Percentiles rank a stretch among this genome's conserved stretches.
These are phyloP conservation scores for Periconia macrospinosa DNA, from an alignment of 2,329 filamentous ascomycete genomes.

Conservation along the genomic window DNA sequence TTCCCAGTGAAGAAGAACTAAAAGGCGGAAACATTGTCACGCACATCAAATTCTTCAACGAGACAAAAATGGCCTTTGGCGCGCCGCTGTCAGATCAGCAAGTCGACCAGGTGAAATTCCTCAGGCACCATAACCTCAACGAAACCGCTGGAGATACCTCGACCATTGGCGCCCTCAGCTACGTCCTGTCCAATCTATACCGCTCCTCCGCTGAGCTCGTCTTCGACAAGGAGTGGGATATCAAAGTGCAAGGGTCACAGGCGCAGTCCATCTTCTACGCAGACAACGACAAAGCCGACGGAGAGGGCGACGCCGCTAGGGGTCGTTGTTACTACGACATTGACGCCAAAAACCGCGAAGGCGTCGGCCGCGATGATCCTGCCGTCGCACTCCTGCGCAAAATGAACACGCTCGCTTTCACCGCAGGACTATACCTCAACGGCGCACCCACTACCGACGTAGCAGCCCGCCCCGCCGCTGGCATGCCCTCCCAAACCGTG, in stretches of 20 bases:
- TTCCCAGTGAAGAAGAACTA: slow-evolving; percentile 23
- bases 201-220: slow-evolving; percentile 16
- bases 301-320: neutral
- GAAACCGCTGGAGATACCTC: slow-evolving; percentile 15
- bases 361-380: slow-evolving; percentile 17
- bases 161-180: slow-evolving; percentile 21
- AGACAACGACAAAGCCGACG: slow-evolving; percentile 9
- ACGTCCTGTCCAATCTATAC: slow-evolving; percentile 26
- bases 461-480: neutral
- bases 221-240: slow-evolving; percentile 17
- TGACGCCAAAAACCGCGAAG: neutral
- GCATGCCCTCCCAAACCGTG: slow-evolving; percentile 15
- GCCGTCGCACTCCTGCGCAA: slow-evolving; percentile 24
- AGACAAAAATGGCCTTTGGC: slow-evolving; percentile 9
- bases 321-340: slow-evolving; percentile 21
- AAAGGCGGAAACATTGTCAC: slow-evolving; percentile 22
- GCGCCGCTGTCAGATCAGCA: slow-evolving; percentile 9
- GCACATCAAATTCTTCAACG: slow-evolving; percentile 24
- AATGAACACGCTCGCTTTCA: slow-evolving; percentile 23
- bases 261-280: slow-evolving; percentile 22
- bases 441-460: slow-evolving; percentile 10
- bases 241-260: slow-evolving; percentile 15
- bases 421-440: slow-evolving; percentile 18
- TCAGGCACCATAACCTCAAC: slow-evolving; percentile 15
- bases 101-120: slow-evolving; percentile 17